These are phyloP conservation scores for Cryptococcus wingfieldii DNA, from an alignment of 1,284 basidiomycete genomes.

Conservation along the genomic window DNA sequence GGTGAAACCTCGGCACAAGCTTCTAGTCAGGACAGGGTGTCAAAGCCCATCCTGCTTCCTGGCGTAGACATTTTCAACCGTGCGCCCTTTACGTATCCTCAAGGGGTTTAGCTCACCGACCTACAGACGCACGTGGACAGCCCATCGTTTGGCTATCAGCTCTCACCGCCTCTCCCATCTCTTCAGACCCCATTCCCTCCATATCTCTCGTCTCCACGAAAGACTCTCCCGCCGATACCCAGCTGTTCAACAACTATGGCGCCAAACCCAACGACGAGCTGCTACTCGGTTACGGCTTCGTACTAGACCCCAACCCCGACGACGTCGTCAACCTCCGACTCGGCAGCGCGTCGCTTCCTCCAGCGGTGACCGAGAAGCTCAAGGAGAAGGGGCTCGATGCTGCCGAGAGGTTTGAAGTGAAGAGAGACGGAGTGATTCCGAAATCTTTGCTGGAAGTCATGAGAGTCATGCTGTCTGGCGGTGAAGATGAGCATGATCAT, in stretches of 20 bases:
- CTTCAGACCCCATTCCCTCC: slow-evolving; percentile 12
- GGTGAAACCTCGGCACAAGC: slow-evolving; percentile 12
- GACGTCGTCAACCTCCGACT: slow-evolving; percentile 77
- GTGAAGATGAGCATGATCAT: slow-evolving; percentile 34
- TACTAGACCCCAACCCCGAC: slow-evolving; percentile 68
- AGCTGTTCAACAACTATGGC: slow-evolving; percentile 74
- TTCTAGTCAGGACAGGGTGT: slow-evolving; percentile 41
- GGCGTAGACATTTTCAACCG: slow-evolving; percentile 83
- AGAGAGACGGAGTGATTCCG: slow-evolving; percentile 56
- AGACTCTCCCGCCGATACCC: slow-evolving; percentile 50
- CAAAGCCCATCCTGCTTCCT: slow-evolving; percentile 75
- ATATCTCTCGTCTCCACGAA: slow-evolving; percentile 36
- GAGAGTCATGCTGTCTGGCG: slow-evolving; percentile 35
- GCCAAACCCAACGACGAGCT: slow-evolving; percentile 71
- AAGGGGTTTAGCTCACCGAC: neutral
- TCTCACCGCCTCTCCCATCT: slow-evolving; percentile 31
- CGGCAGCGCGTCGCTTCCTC: slow-evolving; percentile 50
- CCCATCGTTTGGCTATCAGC: slow-evolving; percentile 72
- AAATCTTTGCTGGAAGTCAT: slow-evolving; percentile 61
- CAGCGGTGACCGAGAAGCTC: slow-evolving; percentile 13
- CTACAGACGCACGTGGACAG: slow-evolving; percentile 54
- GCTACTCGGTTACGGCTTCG: slow-evolving; percentile 82
- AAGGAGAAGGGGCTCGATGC: slow-evolving; percentile 27
- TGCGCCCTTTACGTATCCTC: slow-evolving; percentile 10
- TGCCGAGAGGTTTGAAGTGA: slow-evolving; percentile 59